phyloP scores from a whole-genome alignment of 2,329 filamentous ascomycete species.

The Nectriaceae sp. region DNA sequence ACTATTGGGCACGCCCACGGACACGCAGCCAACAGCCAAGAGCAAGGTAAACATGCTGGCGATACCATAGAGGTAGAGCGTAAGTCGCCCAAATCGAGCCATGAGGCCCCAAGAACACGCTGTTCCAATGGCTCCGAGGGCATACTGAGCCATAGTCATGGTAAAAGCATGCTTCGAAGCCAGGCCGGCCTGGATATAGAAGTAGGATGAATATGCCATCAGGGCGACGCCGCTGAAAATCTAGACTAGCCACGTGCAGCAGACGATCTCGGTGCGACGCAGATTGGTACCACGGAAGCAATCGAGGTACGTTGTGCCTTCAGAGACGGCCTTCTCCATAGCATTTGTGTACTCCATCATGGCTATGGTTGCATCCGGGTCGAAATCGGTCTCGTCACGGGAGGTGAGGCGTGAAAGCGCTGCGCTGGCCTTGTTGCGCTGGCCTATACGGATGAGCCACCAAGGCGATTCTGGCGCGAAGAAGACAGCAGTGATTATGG shows the following conservation, averaged over 20 bases:
- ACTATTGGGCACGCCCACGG: conserved; percentile 43
- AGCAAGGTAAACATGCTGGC: background rate
- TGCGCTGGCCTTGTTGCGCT: conserved; percentile 18
- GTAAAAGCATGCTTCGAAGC: background rate
- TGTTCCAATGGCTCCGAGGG: background rate
- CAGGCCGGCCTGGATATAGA: background rate
- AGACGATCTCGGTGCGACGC: conserved; percentile 40
- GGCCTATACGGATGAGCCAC: conserved; percentile 42
- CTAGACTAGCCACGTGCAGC: conserved; percentile 32
- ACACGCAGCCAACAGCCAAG: background rate
- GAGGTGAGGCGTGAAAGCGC: conserved; percentile 19
- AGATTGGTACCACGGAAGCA: conserved; percentile 45
- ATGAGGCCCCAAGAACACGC: background rate
- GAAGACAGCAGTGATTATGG: conserved; percentile 42
- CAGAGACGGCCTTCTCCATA: conserved; percentile 27
- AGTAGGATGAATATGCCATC: background rate
- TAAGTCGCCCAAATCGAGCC: background rate
- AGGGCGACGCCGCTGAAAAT: conserved; percentile 1
- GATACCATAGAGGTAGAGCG: background rate
- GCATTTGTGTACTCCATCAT: conserved; percentile 44
- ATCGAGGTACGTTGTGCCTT: conserved; percentile 40
- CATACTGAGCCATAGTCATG: background rate
- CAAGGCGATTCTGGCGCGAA: conserved; percentile 52
- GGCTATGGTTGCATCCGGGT: conserved; percentile 38
- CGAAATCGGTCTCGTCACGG: conserved; percentile 23